Conservation (phyloP, 441 rosid species). For the Bocquillonia castaneifolia region DNA sequence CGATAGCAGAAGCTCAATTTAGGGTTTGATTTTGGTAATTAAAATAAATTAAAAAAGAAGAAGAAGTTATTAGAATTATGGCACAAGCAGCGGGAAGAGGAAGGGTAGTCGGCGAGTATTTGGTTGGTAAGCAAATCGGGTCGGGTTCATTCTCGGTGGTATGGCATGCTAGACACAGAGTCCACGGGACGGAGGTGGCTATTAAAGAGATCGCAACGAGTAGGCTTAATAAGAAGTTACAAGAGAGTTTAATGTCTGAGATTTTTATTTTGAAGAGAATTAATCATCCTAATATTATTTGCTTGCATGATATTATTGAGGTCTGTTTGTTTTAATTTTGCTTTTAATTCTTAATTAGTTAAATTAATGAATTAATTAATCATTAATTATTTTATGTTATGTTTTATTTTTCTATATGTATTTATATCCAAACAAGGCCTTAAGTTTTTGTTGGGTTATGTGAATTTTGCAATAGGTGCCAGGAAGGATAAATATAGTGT, state of each 20-base stretch:
- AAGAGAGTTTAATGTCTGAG: slow-evolving; percentile 91
- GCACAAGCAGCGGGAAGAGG: slow-evolving; percentile 56
- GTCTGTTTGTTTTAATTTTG: slow-evolving; percentile 31
- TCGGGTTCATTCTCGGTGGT: slow-evolving; percentile 98
- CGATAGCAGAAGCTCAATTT: slow-evolving; percentile 16
- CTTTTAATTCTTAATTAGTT: background rate
- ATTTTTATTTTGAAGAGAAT: slow-evolving; percentile 67
- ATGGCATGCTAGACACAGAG: slow-evolving; percentile 86
- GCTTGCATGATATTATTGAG: slow-evolving; percentile 88
- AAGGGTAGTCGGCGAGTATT: slow-evolving; percentile 80
- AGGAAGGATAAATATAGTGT: slow-evolving; percentile 71
- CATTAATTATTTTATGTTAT: background rate
- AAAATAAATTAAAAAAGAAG: too few species aligned
- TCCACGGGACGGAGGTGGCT: slow-evolving; percentile 88
- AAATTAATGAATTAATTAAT: background rate
- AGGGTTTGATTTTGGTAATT: background rate
- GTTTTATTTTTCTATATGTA: background rate
- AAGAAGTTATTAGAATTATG: slow-evolving; percentile 37
- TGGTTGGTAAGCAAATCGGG: slow-evolving; percentile 76
- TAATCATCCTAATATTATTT: slow-evolving; percentile 80
- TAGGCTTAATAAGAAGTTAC: slow-evolving; percentile 74
- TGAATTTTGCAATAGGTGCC: slow-evolving; percentile 48
- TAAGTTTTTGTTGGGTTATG: background rate
- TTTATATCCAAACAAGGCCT: background rate
- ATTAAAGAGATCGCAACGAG: slow-evolving; percentile 78